Evolutionary conservation across 2,329 filamentous ascomycete species (phyloP).

Genomic region (Colletotrichum costaricense): DNA sequence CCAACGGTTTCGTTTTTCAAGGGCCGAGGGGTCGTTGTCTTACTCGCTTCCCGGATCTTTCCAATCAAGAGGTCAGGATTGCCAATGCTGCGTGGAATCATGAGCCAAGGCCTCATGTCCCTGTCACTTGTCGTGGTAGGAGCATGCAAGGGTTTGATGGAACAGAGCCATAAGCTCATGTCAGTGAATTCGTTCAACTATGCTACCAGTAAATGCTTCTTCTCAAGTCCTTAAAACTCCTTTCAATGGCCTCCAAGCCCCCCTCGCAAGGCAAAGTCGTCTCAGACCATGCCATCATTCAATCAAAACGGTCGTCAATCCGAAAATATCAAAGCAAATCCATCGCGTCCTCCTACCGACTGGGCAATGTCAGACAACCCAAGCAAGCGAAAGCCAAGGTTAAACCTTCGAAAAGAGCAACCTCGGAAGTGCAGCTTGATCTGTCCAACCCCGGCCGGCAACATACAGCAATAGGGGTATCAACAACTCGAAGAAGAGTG

Average conservation of each 20-base stretch:
- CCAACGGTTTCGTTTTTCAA: conserved; percentile 28
- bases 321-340: conserved; percentile 28
- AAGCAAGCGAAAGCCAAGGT: background rate
- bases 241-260: conserved; percentile 26
- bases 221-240: conserved; percentile 9
- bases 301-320: conserved; percentile 14
- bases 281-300: conserved; percentile 1
- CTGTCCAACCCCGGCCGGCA: background rate
- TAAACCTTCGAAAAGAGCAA: background rate
- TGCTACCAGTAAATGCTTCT: conserved; percentile 1
- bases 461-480: conserved; percentile 36
- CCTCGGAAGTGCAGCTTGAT: background rate
- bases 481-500: conserved; percentile 37
- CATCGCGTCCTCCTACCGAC: conserved; percentile 15
- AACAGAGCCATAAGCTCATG: background rate
- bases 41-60: background rate
- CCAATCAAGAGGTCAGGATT: conserved; percentile 26
- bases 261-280: conserved; percentile 18
- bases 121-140: background rate
- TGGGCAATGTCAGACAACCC: background rate
- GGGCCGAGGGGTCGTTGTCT: background rate
- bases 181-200: conserved; percentile 27
- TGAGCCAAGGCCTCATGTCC: background rate
- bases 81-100: background rate
- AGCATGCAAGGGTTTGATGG: background rate